Base-by-base conservation (phyloP, 129 eudicot genomes). In the Centaurea solstitialis region DNA sequence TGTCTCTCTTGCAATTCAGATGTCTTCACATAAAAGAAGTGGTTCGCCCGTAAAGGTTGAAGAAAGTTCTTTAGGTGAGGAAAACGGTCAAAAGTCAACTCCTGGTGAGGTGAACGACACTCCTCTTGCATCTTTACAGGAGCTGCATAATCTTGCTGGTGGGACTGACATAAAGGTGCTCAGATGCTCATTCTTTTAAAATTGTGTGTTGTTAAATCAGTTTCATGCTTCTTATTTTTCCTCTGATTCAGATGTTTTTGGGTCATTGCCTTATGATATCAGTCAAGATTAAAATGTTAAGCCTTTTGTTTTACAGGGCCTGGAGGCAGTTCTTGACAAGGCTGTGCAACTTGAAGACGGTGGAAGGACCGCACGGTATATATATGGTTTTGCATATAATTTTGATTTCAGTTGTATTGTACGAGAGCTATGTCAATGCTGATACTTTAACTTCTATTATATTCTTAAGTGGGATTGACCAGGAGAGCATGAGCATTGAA, bases 241-340 rank as follows among this genome's bases (percentile, higher is more conserved):
- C 38, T 39, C 64, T 73, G 15, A n/a, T 9, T 72, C 23, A 3
- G n/a, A 39, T 30, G 3, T 72, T 22, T 47, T 64, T 80, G 22
- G 13, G 23, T 38, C 74, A 73, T 68, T 74, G 84, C 67, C 38
- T 37, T 70, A 73, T 23, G 62, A 20, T 35, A 7, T 67, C 59
- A 77, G 62, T 70, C 22, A 13, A 41, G 81, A 57, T 61, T 81
- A 57, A 73, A 26, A 74, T 73, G 41, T 74, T 64, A 8, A n/a
- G 50, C 9, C 10, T 74, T 66, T 57, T 78, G 69, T 72, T 40
- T 70, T 87, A 70, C 76, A 96, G 99, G 99, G 99, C 78, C 87
- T 96, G 84, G 99, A 96, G 84, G 99, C 99, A 79, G 98, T 89
- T 87, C 96, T 96, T 73, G 98, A 96, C 88, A 96, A 96, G 91